Evolutionary conservation across 805 yeast species (phyloP).

Genomic region (Metschnikowia orientalis): DNA sequence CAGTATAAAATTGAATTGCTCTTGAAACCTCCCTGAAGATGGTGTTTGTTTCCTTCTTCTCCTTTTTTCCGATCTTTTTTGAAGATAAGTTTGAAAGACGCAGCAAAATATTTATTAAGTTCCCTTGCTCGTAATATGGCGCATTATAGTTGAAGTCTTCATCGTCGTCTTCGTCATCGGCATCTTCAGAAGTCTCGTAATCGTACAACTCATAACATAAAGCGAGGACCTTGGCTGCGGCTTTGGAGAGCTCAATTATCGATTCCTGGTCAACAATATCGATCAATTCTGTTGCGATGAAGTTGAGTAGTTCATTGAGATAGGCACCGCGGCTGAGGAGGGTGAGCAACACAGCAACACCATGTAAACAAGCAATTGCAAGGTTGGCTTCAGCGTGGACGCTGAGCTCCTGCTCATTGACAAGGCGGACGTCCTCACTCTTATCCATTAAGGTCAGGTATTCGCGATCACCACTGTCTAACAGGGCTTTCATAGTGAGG

Average conservation of each 20-base stretch:
- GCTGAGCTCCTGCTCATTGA: conserved; percentile 28
- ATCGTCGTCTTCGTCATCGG: conserved; percentile 38
- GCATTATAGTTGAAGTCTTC: conserved; percentile 42
- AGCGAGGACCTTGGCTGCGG: conserved; percentile 54
- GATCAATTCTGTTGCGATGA: conserved; percentile 29
- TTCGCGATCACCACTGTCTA: conserved; percentile 41
- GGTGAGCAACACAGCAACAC: conserved; percentile 42
- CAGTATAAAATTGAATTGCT: conserved; percentile 43
- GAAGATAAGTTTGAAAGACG: conserved; percentile 48
- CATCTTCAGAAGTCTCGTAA: conserved; percentile 39
- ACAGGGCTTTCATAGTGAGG: conserved; percentile 25
- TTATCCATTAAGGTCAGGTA: conserved; percentile 38
- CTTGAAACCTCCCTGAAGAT: conserved; percentile 54
- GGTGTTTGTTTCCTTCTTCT: conserved; percentile 55
- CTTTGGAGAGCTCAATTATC: conserved; percentile 44
- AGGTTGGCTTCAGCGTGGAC: conserved; percentile 33
- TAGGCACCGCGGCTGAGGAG: conserved; percentile 41
- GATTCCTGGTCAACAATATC: conserved; percentile 41
- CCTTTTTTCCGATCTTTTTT: conserved; percentile 57
- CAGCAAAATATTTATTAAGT: conserved; percentile 37
- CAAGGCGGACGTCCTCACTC: conserved; percentile 32
- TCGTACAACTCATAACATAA: conserved; percentile 50
- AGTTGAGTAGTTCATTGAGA: conserved; percentile 36
- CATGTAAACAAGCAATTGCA: conserved; percentile 44
- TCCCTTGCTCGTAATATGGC: conserved; percentile 54